These are phyloP conservation scores for Paramecium sexaurelia DNA, from an alignment of 73 alveolate species.

Conservation along the genomic window DNA sequence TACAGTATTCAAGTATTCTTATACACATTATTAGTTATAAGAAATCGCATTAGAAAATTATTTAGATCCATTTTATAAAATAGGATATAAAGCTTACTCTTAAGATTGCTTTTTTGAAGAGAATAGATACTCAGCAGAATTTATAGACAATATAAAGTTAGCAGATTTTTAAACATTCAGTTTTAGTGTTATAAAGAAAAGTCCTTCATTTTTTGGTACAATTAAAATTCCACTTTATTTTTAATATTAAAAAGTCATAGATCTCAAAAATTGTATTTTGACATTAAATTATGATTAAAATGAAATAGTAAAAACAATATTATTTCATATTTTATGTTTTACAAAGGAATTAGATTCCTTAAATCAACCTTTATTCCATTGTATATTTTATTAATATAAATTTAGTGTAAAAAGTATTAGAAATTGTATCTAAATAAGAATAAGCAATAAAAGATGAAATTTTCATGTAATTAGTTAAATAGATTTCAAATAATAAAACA, in stretches of 20 bases:
- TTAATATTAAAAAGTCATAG: background rate
- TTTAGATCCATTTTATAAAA: background rate
- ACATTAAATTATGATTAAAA: background rate
- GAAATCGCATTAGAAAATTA: background rate
- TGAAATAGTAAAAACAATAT: background rate
- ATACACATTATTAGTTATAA: background rate
- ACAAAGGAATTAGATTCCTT: background rate
- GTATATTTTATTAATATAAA: background rate
- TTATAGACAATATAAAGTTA: background rate
- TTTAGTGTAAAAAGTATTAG: background rate
- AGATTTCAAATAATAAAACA: background rate
- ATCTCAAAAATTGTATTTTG: conserved; percentile 2
- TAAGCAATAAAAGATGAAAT: background rate
- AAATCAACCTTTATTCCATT: background rate
- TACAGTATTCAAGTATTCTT: background rate
- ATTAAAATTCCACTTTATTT: background rate
- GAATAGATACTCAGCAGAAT: background rate
- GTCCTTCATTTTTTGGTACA: background rate
- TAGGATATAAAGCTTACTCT: background rate
- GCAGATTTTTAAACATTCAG: background rate
- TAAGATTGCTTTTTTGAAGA: background rate
- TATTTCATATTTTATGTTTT: background rate
- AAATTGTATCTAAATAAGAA: background rate
- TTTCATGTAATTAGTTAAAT: background rate
- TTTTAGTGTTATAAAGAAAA: background rate